Evolutionary conservation across 108 stramenopile species (phyloP).

Genomic region (Nitzschia inconspicua): DNA sequence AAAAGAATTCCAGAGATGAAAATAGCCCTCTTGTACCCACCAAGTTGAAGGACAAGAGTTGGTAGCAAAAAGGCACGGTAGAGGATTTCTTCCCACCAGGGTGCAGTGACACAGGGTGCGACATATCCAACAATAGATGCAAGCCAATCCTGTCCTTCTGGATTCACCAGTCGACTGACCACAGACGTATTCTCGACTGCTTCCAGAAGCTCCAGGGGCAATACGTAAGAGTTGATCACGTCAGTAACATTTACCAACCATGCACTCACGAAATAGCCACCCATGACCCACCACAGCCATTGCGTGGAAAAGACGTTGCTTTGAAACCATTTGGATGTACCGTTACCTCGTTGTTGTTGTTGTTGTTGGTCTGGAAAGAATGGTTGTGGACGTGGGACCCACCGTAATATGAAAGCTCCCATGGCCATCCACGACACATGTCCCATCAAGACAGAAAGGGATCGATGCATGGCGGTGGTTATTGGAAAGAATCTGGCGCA

Average conservation of each 20-base stretch:
- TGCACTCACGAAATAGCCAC: constrained; percentile 87
- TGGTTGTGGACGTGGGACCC: constrained; percentile 63
- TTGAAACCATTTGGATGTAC: not conserved
- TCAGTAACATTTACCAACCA: constrained; percentile 92
- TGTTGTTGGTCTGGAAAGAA: constrained; percentile 50
- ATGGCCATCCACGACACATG: constrained; percentile 82
- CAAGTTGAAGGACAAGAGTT: constrained; percentile 54
- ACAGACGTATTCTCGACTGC: constrained; percentile 60
- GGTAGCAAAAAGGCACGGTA: constrained; percentile 89
- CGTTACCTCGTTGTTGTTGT: not conserved
- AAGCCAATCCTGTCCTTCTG: constrained; percentile 81
- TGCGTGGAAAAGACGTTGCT: not conserved
- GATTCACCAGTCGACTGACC: constrained; percentile 85
- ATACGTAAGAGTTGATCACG: constrained; percentile 79
- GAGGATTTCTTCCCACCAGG: constrained; percentile 92
- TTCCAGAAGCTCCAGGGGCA: constrained; percentile 66
- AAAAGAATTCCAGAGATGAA: constrained; percentile 81
- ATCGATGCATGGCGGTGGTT: constrained; percentile 83
- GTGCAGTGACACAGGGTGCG: constrained; percentile 90
- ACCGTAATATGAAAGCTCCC: constrained; percentile 60
- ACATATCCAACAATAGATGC: constrained; percentile 86
- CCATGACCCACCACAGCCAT: constrained; percentile 93
- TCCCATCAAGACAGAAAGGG: constrained; percentile 79
- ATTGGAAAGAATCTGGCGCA: constrained; percentile 56
- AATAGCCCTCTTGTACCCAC: constrained; percentile 32